phyloP scores from a whole-genome alignment of 306 rosid genomes.

The Quercus cerris region DNA sequence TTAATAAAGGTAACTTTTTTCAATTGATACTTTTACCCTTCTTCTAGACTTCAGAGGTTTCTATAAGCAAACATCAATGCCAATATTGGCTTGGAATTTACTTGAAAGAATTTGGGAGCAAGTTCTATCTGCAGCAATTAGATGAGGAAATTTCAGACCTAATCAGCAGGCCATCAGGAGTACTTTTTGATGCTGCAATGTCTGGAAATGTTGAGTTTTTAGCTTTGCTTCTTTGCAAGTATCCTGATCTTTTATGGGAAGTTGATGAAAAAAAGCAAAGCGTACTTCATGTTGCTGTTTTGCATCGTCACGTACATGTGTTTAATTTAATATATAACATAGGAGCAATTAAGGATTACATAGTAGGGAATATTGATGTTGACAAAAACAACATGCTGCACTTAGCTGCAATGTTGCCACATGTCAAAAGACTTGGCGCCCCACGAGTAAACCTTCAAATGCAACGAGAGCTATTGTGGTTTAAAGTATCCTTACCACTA shows the following conservation, averaged over 20 bases:
- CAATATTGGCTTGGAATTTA: no score
- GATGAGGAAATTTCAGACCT: no score
- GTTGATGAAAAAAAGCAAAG: not conserved
- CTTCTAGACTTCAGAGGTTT: no score
- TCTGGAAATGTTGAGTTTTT: not conserved
- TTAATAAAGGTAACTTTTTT: no score
- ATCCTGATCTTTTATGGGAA: not conserved
- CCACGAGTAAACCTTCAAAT: not conserved
- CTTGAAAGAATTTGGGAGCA: no score
- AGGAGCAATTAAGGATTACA: not conserved
- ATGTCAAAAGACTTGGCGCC: not conserved
- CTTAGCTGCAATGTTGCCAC: not conserved
- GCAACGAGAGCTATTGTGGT: slow-evolving; percentile 1
- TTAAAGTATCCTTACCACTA: not conserved
- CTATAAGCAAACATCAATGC: no score
- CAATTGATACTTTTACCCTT: no score
- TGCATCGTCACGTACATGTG: not conserved
- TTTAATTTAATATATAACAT: not conserved
- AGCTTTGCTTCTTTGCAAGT: not conserved
- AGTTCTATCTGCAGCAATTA: no score
- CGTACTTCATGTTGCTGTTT: not conserved
- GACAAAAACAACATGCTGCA: slow-evolving; percentile 6
- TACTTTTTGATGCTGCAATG: not conserved
- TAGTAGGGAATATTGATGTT: not conserved
- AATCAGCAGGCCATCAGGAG: no score